These are phyloP conservation scores for Leishmania tropica DNA, from an alignment of 208 protist species.

Conservation along the genomic window DNA sequence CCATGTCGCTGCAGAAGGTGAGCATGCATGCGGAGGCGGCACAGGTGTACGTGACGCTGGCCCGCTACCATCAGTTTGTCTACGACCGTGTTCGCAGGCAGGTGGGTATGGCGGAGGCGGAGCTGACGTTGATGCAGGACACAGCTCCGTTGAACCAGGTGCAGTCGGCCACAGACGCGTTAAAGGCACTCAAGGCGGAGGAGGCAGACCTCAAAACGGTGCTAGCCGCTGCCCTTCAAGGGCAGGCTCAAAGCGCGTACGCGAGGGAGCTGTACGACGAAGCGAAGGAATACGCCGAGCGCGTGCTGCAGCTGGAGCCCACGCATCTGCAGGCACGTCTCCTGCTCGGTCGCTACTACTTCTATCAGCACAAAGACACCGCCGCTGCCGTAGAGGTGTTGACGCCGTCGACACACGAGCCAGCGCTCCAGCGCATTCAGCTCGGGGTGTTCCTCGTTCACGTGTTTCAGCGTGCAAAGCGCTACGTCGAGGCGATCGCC, in stretches of 20 bases:
- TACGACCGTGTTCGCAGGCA: constrained; percentile 32
- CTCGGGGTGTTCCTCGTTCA: constrained; percentile 78
- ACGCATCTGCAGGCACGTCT: constrained; percentile 71
- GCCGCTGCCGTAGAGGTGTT: constrained; percentile 58
- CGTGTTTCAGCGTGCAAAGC: constrained; percentile 61
- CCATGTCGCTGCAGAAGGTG: constrained; percentile 71
- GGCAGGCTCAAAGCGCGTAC: constrained; percentile 65
- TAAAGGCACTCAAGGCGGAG: constrained; percentile 26
- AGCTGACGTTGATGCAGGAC: constrained; percentile 28
- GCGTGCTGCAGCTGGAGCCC: constrained; percentile 66
- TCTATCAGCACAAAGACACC: constrained; percentile 65
- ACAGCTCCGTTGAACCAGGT: constrained; percentile 13
- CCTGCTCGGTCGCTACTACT: constrained; percentile 69
- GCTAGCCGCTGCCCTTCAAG: constrained; percentile 58
- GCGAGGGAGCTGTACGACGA: constrained; percentile 39
- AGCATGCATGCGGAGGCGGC: constrained; percentile 64
- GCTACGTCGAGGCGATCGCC: constrained; percentile 80
- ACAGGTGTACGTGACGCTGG: constrained; percentile 66
- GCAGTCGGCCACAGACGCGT: constrained; percentile 15
- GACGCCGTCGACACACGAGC: constrained; percentile 62
- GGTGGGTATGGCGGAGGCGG: constrained; percentile 18
- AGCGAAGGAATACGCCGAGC: constrained; percentile 24
- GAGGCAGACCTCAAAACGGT: constrained; percentile 55
- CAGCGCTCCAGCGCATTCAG: constrained; percentile 79
- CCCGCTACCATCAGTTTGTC: constrained; percentile 71